Evolutionary conservation across 108 stramenopile species (phyloP).

Genomic region (Fistulifera solaris): DNA sequence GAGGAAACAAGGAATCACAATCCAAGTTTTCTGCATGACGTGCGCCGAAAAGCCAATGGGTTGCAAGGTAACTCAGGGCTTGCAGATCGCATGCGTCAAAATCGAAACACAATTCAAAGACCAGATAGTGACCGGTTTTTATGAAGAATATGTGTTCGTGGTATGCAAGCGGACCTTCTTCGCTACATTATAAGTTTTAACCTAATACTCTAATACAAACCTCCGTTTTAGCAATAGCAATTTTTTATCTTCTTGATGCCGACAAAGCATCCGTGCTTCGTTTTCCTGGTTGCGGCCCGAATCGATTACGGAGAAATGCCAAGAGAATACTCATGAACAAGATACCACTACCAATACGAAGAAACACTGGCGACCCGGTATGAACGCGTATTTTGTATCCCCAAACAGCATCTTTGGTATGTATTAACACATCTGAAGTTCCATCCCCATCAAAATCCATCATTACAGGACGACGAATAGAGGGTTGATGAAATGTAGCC

Average conservation of each 20-base stretch:
- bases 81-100: background rate
- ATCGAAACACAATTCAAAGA: slow-evolving; percentile 2
- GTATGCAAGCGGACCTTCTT: no score
- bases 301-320: slow-evolving; percentile 55
- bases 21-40: background rate
- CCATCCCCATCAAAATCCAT: slow-evolving; percentile 79
- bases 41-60: background rate
- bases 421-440: slow-evolving; percentile 62
- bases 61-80: background rate
- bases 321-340: slow-evolving; percentile 50
- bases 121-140: no score
- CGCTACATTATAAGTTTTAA: no score
- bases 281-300: slow-evolving; percentile 24
- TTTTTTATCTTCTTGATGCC: no score
- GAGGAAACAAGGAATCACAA: background rate
- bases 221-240: no score
- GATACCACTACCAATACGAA: slow-evolving; percentile 54
- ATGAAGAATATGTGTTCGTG: no score
- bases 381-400: slow-evolving; percentile 61
- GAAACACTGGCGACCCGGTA: slow-evolving; percentile 36
- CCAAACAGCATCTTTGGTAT: slow-evolving; percentile 67
- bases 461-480: slow-evolving; percentile 41
- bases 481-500: slow-evolving; percentile 52
- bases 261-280: slow-evolving; percentile 56
- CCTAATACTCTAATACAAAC: no score